Conservation (phyloP, 495 filamentous ascomycete genomes). For the Penicillium cataractarum region DNA sequence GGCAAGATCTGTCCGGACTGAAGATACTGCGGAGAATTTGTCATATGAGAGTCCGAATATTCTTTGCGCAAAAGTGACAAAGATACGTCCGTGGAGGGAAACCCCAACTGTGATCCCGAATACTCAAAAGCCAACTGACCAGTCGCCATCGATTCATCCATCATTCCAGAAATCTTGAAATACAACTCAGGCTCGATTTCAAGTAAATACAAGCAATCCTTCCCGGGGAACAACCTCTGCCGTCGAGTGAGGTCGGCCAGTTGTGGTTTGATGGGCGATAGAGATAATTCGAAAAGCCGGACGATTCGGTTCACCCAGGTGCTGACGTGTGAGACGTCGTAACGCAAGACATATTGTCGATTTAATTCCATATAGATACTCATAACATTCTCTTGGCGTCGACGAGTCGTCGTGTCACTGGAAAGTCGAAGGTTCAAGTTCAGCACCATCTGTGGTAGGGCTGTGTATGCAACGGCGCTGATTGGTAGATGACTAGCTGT, state of each 20-base stretch:
- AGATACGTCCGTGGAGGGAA: background rate
- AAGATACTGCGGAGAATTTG: background rate
- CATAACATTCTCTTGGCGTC: background rate
- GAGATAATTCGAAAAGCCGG: slow-evolving; percentile 1
- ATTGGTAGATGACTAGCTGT: slow-evolving; percentile 6
- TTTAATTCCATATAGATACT: background rate
- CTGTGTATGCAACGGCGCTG: slow-evolving; percentile 3
- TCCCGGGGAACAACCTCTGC: background rate
- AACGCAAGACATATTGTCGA: background rate
- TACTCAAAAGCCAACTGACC: background rate
- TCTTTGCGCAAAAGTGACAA: background rate
- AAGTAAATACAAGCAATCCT: slow-evolving; percentile 2
- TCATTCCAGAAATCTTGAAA: slow-evolving; percentile 4
- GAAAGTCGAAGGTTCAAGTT: slow-evolving; percentile 3
- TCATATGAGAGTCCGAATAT: too few species aligned
- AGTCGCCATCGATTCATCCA: slow-evolving; percentile 5
- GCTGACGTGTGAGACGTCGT: slow-evolving; percentile 2
- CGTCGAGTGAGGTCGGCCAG: slow-evolving; percentile 1
- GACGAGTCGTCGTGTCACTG: background rate
- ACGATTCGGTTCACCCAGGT: slow-evolving; percentile 1
- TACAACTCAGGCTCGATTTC: slow-evolving; percentile 4
- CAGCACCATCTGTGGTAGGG: slow-evolving; percentile 1
- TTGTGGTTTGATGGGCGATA: slow-evolving; percentile 3
- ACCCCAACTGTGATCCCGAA: background rate
- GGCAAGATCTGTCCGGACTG: background rate